Percentiles rank a stretch among this genome's conserved stretches.
Evolutionary conservation across 202 grass and related monocot genomes (phyloP).

Genomic region (Brachypodium distachyon): DNA sequence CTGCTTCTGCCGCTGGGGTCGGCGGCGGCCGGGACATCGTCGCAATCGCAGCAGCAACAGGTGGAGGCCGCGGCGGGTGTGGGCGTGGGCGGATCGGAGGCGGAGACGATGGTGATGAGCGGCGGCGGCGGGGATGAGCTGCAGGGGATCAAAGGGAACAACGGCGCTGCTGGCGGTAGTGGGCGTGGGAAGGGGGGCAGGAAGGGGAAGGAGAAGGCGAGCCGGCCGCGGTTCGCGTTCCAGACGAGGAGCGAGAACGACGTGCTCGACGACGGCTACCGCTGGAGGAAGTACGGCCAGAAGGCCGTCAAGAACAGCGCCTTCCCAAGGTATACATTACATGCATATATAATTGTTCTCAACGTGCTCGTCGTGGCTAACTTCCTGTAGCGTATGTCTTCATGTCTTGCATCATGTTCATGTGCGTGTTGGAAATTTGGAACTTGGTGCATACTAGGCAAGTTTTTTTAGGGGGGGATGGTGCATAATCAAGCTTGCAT

Average conservation of each 20-base stretch:
- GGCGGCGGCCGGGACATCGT: neutral
- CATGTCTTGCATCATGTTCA: no score
- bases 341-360: neutral
- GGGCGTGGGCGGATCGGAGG: neutral
- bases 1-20: conserved; percentile 11
- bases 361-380: neutral
- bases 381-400: no score
- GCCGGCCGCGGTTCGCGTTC: conserved; percentile 55
- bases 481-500: no score
- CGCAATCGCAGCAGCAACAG: neutral
- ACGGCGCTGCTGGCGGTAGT: no score
- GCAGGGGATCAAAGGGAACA: neutral
- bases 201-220: conserved; percentile 40
- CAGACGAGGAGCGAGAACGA: conserved; percentile 77
- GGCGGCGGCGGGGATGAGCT: neutral
- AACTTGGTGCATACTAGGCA: no score
- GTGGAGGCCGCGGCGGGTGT: neutral
- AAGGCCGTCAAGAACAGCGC: conserved; percentile 81
- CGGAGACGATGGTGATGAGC: neutral
- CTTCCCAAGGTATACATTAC: conserved; percentile 41
- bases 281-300: conserved; percentile 90
- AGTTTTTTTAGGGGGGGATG: no score
- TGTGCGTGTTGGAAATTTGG: no score
- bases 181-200: conserved; percentile 11
- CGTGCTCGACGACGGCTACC: conserved; percentile 78